A percentile compares a stretch with the other conserved stretches of the same genome.
phyloP scores from a whole-genome alignment of 2,329 filamentous ascomycete genomes.

The Fonsecaea multimorphosa region DNA sequence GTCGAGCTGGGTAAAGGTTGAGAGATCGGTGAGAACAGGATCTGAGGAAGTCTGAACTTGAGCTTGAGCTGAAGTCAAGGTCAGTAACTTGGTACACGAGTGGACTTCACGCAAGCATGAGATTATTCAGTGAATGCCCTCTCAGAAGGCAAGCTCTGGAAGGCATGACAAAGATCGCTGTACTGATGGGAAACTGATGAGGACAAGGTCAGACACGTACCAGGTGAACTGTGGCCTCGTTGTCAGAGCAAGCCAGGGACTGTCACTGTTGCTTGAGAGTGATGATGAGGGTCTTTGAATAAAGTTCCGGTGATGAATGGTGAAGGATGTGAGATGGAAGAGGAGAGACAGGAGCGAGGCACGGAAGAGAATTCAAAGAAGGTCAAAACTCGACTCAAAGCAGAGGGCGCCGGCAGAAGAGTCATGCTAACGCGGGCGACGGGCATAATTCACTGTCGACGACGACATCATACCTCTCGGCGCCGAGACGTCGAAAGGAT shows the following conservation, averaged over 20 bases:
- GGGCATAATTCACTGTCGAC: not conserved
- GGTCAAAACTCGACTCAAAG: not conserved
- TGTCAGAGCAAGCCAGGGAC: not conserved
- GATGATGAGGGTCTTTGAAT: not conserved
- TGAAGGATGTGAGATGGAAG: not conserved
- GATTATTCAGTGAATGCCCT: not conserved
- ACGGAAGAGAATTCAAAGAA: not conserved
- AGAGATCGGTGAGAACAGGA: not conserved
- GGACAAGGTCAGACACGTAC: not conserved
- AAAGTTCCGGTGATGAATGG: not conserved
- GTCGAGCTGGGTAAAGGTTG: not conserved
- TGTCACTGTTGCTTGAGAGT: not conserved
- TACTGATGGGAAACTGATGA: not conserved
- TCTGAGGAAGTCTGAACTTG: not conserved
- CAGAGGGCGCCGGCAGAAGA: conserved; percentile 2
- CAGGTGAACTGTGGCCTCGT: not conserved
- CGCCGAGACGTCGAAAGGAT: not conserved
- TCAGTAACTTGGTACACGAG: not conserved
- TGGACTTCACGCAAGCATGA: not conserved
- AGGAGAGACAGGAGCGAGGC: no score
- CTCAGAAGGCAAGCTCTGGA: not conserved
- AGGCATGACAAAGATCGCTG: not conserved
- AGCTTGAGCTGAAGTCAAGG: not conserved
- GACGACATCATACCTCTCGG: not conserved
- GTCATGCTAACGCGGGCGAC: not conserved